These are phyloP conservation scores for Xenoacremonium recifei DNA, from an alignment of 2,329 filamentous ascomycete species.

Conservation along the genomic window DNA sequence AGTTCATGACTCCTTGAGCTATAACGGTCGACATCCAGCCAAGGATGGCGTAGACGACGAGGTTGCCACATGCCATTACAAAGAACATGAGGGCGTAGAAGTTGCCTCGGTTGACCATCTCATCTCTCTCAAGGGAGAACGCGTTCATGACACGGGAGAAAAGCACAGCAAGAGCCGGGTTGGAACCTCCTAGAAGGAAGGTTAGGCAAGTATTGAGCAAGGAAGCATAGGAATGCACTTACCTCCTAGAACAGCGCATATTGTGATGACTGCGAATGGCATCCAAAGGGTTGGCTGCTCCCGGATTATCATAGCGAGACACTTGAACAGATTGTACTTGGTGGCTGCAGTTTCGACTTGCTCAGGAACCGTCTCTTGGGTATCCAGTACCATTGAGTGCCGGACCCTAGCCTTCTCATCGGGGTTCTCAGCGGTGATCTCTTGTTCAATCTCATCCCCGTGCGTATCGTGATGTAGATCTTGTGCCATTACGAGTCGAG, in stretches of 20 bases:
- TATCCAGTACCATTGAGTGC: not conserved
- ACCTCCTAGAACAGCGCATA: slow-evolving; percentile 1
- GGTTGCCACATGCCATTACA: slow-evolving; percentile 21
- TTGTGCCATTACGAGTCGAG: slow-evolving; percentile 19
- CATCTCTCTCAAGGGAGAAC: slow-evolving; percentile 17
- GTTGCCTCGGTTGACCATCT: slow-evolving; percentile 31
- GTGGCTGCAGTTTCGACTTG: not conserved
- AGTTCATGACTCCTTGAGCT: slow-evolving; percentile 17
- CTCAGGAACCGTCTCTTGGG: not conserved
- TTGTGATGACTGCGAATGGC: slow-evolving; percentile 3
- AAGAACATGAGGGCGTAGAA: slow-evolving; percentile 35
- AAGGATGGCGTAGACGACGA: slow-evolving; percentile 19
- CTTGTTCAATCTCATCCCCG: slow-evolving; percentile 1
- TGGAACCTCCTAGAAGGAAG: slow-evolving; percentile 21
- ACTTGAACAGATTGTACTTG: slow-evolving; percentile 8
- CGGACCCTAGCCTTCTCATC: not conserved
- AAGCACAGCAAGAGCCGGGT: slow-evolving; percentile 32
- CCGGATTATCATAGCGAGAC: slow-evolving; percentile 11
- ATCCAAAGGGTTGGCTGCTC: slow-evolving; percentile 13
- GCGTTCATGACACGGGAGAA: slow-evolving; percentile 28
- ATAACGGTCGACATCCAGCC: slow-evolving; percentile 17
- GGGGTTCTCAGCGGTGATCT: not conserved
- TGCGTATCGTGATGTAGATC: slow-evolving; percentile 3
- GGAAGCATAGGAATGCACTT: not conserved
- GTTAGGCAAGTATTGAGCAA: not conserved